Evolutionary conservation across 2,329 filamentous ascomycete species (phyloP), one percentile per base, ranked within the genome.

Genomic region (Trichoderma sp.): DNA sequence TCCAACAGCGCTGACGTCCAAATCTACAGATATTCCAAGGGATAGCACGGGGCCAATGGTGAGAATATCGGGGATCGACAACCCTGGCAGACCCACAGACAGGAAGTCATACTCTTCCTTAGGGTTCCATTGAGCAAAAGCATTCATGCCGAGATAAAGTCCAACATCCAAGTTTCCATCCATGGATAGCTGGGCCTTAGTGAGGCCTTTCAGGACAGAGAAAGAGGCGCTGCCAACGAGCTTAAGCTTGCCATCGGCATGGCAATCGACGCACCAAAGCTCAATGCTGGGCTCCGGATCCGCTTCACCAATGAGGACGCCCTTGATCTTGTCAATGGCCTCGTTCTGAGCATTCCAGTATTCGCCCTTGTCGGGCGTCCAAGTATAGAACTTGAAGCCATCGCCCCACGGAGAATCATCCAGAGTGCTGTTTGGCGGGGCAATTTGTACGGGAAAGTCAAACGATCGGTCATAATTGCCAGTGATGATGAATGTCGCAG

Each of bases 381-480:
- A 63, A 2, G 42, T 42, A 4, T 63, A 63, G 19, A 63, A 63
- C 34, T 63, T 63, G 45, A 63, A 63, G 32, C 59, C 59, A 34
- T 63, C 59, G 4, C 59, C 59, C 59, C 59, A 63, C 7, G 59
- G 59, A 2, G 59, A 63, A 19, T 63, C 59, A 52, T 63, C 59
- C 22, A 63, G 45, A 0, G 45, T n/a, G 45, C 42, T 45, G 19
- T 50, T 19, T 22, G 59, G 59, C 1, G 59, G 59, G 4, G 25
- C 10, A 17, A 52, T 19, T 34, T 37, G 19, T 8, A 63, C 12
- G 10, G 59, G 59, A 45, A 63, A 63, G 59, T 63, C 59, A 19
- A 63, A 63, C 1, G 59, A 63, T 15, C 34, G 35, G 22, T 45
- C 15, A 13, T 52, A 52, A 32, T 63, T 32, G 5, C 59, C 59